phyloP scores from a whole-genome alignment of 2,329 filamentous ascomycete species.

The Tolypocladium cylindrosporum region DNA sequence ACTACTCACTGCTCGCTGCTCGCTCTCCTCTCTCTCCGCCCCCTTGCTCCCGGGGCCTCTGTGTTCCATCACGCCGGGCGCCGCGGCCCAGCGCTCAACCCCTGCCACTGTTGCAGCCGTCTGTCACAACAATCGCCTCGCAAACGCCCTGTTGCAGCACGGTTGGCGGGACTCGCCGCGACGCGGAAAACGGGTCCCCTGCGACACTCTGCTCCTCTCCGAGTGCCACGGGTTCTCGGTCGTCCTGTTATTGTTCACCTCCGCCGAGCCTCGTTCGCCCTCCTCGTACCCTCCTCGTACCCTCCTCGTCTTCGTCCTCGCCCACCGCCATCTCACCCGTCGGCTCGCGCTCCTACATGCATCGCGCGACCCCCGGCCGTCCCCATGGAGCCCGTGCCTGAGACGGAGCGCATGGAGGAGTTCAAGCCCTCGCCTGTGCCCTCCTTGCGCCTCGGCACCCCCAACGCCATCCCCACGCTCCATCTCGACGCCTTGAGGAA shows the following conservation, averaged over 20 bases:
- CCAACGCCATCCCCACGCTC: slow-evolving; percentile 20
- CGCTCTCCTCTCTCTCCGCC: not conserved
- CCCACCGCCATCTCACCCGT: not conserved
- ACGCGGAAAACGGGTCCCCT: not conserved
- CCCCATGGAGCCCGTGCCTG: slow-evolving; percentile 57
- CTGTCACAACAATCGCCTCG: not conserved
- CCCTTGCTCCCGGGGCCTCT: not conserved
- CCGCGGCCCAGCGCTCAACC: not conserved
- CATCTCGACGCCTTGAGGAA: slow-evolving; percentile 37
- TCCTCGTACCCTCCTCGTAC: not conserved
- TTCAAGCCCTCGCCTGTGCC: slow-evolving; percentile 50
- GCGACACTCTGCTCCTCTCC: not conserved
- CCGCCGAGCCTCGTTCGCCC: not conserved
- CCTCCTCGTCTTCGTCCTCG: not conserved
- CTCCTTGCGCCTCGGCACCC: slow-evolving; percentile 37
- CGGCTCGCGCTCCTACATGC: not conserved
- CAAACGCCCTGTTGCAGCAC: not conserved
- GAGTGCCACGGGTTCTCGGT: not conserved
- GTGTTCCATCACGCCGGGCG: not conserved
- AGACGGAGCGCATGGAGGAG: slow-evolving; percentile 59
- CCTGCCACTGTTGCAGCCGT: not conserved
- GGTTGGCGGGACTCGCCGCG: not conserved
- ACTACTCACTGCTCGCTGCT: too few relatives aligned
- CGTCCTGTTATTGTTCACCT: not conserved
- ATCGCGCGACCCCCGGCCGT: slow-evolving; percentile 1